phyloP scores from a whole-genome alignment of 805 yeast species.

The Candida fluviatilis region DNA sequence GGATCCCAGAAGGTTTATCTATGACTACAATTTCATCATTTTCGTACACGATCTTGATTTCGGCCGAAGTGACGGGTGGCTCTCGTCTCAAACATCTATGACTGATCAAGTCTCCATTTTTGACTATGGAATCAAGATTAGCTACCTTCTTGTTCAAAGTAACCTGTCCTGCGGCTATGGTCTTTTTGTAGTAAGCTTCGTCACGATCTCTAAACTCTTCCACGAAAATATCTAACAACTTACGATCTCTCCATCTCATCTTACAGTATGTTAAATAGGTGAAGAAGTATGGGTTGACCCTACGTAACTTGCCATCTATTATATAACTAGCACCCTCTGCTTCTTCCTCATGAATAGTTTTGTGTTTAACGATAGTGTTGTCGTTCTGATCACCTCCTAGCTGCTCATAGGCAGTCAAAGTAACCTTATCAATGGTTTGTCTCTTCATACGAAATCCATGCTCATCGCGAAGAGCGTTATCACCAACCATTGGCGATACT shows the following conservation, averaged over 20 bases:
- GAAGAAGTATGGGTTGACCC: slow-evolving; percentile 81
- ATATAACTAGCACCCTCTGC: slow-evolving; percentile 54
- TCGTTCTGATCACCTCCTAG: slow-evolving; percentile 30
- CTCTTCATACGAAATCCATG: slow-evolving; percentile 46
- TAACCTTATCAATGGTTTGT: slow-evolving; percentile 41
- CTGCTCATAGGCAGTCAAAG: slow-evolving; percentile 37
- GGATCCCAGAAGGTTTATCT: slow-evolving; percentile 92
- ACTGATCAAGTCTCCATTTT: slow-evolving; percentile 78
- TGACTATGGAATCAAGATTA: slow-evolving; percentile 55
- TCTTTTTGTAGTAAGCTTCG: slow-evolving; percentile 55
- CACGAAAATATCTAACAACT: slow-evolving; percentile 72
- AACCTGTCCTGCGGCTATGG: slow-evolving; percentile 60
- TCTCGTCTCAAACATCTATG: slow-evolving; percentile 88
- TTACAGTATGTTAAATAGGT: slow-evolving; percentile 92
- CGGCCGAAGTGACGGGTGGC: slow-evolving; percentile 66
- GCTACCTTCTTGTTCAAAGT: slow-evolving; percentile 67
- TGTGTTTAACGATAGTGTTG: slow-evolving; percentile 18
- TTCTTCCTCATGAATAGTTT: slow-evolving; percentile 50
- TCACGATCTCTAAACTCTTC: slow-evolving; percentile 82
- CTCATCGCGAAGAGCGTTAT: slow-evolving; percentile 29
- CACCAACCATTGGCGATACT: slow-evolving; percentile 7
- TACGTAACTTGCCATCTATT: slow-evolving; percentile 58
- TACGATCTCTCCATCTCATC: slow-evolving; percentile 84
- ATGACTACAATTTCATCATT: slow-evolving; percentile 75
- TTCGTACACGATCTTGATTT: slow-evolving; percentile 65